Base-by-base conservation (phyloP, 2,329 filamentous ascomycete species). In the Paraconiothyrium sp. region DNA sequence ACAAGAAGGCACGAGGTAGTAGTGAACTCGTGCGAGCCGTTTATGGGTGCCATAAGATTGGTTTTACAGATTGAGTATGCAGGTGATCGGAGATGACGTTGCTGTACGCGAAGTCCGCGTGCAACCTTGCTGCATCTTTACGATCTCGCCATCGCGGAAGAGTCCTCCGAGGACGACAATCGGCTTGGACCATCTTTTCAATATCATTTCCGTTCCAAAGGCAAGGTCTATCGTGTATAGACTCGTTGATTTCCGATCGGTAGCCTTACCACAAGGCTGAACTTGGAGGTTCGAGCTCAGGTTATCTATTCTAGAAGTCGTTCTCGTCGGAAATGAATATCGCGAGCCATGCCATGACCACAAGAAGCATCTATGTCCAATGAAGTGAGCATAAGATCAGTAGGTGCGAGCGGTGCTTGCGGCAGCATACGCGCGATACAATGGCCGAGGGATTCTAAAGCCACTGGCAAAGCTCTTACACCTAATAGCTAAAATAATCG, bases 21-120 rank as follows among this genome's bases (percentile, higher is more conserved):
- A 10, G 35, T 20, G 34, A n/a, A 39, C 27, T 55, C 24, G 39
- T 13, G 24, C 27, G 24, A 41, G 20, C 27, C 51, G 37, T 16
- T 46, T 44, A 14, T 6, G 27, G 37, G 4, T 20, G 3, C 34
- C 14, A 24, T 16, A 46, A 55, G 63, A 58, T 65, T 48, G 4
- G 43, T 24, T 10, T 30, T 47, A 32, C 43, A 56, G 1, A 24
- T 20, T 16, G 37, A 48, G 16, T 34, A 46, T 55, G 52, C 43
- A 39, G 43, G 43, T 56, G 20, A 30, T 48, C 54, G 43, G 43
- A 48, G 13, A 56, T 56, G 41, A 56, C n/a, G 30, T 10, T 16
- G 39, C 14, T 32, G 10, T 47, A 56, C 30, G 54, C 54, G 54
- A 56, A 56, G 54, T 56, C 54, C 54, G 54, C 30, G 13, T 47